A percentile compares a stretch with the other conserved stretches of the same genome.
phyloP scores from a whole-genome alignment of 441 rosid genomes.

The Adansonia madagascariensis region DNA sequence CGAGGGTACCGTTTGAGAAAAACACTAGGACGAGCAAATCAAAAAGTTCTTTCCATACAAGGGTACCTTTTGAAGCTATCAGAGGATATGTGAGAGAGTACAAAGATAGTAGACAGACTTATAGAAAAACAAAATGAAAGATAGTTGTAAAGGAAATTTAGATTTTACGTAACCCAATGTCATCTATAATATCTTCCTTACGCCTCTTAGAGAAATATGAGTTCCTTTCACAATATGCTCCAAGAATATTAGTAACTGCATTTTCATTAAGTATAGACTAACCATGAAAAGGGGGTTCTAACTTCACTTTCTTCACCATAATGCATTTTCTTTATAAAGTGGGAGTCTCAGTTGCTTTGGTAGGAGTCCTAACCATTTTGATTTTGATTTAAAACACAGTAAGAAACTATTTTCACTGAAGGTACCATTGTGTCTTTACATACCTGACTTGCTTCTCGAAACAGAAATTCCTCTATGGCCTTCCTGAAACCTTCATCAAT shows the following conservation, averaged over 20 bases:
- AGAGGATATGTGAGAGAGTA: not conserved
- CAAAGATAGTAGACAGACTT: not conserved
- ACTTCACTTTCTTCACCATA: not conserved
- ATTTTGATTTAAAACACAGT: not conserved
- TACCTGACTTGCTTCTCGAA: slow-evolving; percentile 88
- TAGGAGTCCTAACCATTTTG: not conserved
- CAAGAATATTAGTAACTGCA: not conserved
- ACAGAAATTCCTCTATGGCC: slow-evolving; percentile 71
- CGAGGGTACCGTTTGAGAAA: too few relatives aligned
- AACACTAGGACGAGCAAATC: not conserved
- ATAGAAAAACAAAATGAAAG: not conserved
- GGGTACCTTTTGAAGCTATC: not conserved
- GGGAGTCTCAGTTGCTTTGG: not conserved
- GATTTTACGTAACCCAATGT: not conserved
- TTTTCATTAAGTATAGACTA: not conserved
- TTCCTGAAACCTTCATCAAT: slow-evolving; percentile 67
- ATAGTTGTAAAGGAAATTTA: not conserved
- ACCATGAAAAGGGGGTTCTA: not conserved
- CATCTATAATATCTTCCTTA: not conserved
- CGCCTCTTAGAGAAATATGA: not conserved
- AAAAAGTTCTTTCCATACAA: not conserved
- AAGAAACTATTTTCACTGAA: slow-evolving; percentile 1
- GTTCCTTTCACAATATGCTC: not conserved
- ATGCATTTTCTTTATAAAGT: not conserved
- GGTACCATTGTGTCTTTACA: not conserved